A percentile compares a stretch with the other conserved stretches of the same genome.
These are phyloP conservation scores for Ogataea wickerhamii DNA, from an alignment of 805 yeast species.

Conservation along the genomic window DNA sequence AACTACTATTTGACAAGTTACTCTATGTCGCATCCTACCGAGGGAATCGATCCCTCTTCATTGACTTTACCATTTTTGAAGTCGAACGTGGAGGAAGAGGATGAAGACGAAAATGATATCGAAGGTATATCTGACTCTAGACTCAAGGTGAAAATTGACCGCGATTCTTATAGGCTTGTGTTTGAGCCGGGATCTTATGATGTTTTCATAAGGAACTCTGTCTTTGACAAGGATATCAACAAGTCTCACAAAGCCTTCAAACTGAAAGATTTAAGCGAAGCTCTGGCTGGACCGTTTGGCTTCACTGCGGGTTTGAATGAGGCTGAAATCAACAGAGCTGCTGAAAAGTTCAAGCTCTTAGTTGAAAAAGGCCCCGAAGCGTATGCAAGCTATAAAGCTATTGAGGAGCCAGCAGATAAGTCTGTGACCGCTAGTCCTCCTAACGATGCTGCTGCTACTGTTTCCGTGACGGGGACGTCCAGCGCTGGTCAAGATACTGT, in stretches of 20 bases:
- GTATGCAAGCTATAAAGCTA: conserved; percentile 19
- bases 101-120: conserved; percentile 37
- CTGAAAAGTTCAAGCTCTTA: conserved; percentile 33
- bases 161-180: conserved; percentile 72
- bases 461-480: conserved; percentile 12
- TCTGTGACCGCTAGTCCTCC: conserved; percentile 8
- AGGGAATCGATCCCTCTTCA: conserved; percentile 79
- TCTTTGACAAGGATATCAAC: conserved; percentile 35
- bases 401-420: conserved; percentile 17
- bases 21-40: conserved; percentile 94
- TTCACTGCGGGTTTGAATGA: conserved; percentile 50
- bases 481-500: conserved; percentile 17
- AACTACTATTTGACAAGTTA: conserved; percentile 91
- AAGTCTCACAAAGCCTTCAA: conserved; percentile 14
- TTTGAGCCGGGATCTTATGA: conserved; percentile 80
- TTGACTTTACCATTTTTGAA: conserved; percentile 78
- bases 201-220: conserved; percentile 62
- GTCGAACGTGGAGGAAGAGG: conserved; percentile 49
- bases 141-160: conserved; percentile 73
- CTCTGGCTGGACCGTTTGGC: conserved; percentile 52
- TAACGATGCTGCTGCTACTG: conserved; percentile 16
- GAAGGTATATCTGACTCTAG: conserved; percentile 68
- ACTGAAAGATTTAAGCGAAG: conserved; percentile 31
- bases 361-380: conserved; percentile 40
- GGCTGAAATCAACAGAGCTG: conserved; percentile 31